Evolutionary conservation across 1,284 basidiomycete species (phyloP).

Genomic region (Ganoderma lingzhi): DNA sequence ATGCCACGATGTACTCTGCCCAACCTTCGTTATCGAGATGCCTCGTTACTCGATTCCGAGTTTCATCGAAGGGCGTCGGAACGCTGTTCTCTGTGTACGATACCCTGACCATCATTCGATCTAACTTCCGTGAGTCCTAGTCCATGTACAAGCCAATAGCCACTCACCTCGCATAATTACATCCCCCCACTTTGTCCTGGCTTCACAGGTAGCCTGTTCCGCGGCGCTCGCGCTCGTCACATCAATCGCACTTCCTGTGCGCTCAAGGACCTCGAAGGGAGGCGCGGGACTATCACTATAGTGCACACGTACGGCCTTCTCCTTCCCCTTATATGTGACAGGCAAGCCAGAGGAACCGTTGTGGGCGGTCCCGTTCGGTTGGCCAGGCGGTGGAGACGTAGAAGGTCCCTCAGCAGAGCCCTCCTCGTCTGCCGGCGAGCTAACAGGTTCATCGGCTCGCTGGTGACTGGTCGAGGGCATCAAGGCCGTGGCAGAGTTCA

Average conservation of each 20-base stretch:
- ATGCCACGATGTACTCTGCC: constrained; percentile 82
- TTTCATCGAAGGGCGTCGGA: constrained; percentile 70
- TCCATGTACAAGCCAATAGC: constrained; percentile 13
- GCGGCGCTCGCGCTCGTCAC: constrained; percentile 71
- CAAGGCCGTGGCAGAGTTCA: constrained; percentile 32
- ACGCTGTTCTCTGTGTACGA: constrained; percentile 67
- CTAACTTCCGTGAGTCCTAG: constrained; percentile 48
- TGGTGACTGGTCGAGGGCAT: constrained; percentile 1
- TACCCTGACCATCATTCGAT: constrained; percentile 85
- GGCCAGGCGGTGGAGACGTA: not conserved
- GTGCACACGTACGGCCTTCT: constrained; percentile 41
- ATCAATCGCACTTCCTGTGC: constrained; percentile 57
- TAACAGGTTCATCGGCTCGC: not conserved
- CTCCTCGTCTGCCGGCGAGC: not conserved
- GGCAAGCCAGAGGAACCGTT: not conserved
- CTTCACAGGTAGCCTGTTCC: constrained; percentile 38
- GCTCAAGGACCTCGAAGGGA: constrained; percentile 65
- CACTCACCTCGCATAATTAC: constrained; percentile 68
- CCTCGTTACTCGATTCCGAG: constrained; percentile 65
- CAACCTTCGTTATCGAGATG: constrained; percentile 74
- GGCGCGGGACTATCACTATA: constrained; percentile 52
- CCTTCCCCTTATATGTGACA: constrained; percentile 36
- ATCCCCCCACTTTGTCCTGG: constrained; percentile 49
- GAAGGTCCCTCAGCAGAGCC: too few relatives aligned
- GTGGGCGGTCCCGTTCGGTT: not conserved